Conservation (phyloP, 805 yeast genomes). For the Candida ovalis region DNA sequence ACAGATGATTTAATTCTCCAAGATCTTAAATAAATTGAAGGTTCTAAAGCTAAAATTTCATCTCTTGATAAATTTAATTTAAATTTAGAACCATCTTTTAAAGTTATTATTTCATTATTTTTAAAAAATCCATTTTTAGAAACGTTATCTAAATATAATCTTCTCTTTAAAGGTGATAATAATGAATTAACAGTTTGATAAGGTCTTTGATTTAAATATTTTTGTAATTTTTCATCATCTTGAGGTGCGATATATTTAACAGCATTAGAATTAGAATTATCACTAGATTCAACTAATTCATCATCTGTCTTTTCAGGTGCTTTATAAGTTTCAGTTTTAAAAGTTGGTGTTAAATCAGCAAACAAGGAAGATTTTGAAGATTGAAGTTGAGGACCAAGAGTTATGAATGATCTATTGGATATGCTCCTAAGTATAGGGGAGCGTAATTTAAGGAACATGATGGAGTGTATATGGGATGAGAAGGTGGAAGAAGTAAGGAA, state of each 20-base stretch:
- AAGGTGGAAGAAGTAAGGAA: too few species aligned
- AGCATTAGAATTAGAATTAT: conserved; percentile 8
- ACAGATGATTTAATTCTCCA: conserved; percentile 81
- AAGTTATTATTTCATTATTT: conserved; percentile 49
- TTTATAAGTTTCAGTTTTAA: conserved; percentile 5
- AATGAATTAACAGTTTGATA: conserved; percentile 50
- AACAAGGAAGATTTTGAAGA: conserved; percentile 23
- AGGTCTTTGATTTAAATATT: conserved; percentile 48
- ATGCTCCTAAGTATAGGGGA: background rate
- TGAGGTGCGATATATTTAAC: conserved; percentile 25
- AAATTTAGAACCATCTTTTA: conserved; percentile 37
- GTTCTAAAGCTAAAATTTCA: conserved; percentile 80
- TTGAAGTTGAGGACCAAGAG: background rate
- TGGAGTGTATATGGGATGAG: too few species aligned
- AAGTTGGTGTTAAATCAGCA: conserved; percentile 23
- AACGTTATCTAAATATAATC: conserved; percentile 61
- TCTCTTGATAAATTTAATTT: conserved; percentile 53
- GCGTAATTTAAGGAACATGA: background rate
- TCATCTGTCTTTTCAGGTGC: conserved; percentile 1
- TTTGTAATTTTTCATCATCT: conserved; percentile 40
- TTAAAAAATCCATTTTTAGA: conserved; percentile 63
- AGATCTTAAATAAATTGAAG: conserved; percentile 78
- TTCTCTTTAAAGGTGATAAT: conserved; percentile 67
- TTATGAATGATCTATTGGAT: background rate
- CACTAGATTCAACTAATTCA: conserved; percentile 8